These are phyloP conservation scores for Stentor roeselii DNA, from an alignment of 73 alveolate genomes.

Conservation along the genomic window DNA sequence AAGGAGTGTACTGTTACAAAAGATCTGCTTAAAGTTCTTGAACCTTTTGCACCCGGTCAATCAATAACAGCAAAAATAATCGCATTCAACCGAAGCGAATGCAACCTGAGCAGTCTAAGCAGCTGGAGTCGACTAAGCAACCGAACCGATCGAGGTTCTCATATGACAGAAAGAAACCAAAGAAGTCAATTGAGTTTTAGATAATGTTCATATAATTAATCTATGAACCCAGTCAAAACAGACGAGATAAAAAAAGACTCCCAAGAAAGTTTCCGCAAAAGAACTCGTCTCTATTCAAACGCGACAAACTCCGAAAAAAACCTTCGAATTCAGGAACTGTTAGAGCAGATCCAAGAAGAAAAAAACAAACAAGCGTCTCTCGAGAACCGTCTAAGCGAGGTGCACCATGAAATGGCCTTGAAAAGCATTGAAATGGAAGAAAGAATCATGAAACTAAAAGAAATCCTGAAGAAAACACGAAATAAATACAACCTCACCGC, in stretches of 20 bases:
- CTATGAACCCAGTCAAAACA: background rate
- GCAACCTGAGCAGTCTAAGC: background rate
- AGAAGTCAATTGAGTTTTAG: background rate
- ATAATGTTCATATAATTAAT: too few relatives aligned
- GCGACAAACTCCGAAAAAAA: too few relatives aligned
- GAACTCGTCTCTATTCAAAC: background rate
- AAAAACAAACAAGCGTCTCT: too few relatives aligned
- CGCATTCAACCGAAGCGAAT: background rate
- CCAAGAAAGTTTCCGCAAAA: too few relatives aligned
- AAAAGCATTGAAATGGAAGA: background rate
- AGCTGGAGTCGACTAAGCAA: background rate
- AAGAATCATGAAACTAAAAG: background rate
- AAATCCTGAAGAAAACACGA: too few relatives aligned
- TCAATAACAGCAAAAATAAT: background rate
- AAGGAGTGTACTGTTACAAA: background rate
- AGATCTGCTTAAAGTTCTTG: background rate
- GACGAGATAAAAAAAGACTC: background rate
- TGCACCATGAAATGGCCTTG: background rate
- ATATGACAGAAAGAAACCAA: too few relatives aligned
- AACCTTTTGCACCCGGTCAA: background rate
- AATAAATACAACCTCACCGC: too few relatives aligned
- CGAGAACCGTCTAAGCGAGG: background rate
- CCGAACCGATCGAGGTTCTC: background rate
- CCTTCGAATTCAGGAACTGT: too few relatives aligned
- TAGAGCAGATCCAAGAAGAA: too few relatives aligned